Conservation (phyloP, 1,284 basidiomycete genomes). For the Cutaneotrichosporon sp. region DNA sequence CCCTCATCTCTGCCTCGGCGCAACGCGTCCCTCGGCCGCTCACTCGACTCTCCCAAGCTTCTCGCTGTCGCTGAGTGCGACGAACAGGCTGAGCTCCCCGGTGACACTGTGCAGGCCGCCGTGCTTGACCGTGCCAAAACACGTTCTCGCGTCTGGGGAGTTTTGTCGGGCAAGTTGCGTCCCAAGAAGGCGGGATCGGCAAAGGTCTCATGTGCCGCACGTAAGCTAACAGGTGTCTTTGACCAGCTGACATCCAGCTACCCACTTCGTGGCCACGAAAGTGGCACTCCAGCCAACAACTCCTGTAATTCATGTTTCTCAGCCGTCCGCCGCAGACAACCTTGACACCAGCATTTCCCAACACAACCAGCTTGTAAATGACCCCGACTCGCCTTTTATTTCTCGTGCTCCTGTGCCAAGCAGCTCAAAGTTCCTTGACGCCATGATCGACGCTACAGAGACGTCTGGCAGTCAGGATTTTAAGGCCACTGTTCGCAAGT, state of each 20-base stretch:
- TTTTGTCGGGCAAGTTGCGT: conserved; percentile 20
- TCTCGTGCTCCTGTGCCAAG: neutral
- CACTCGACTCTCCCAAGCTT: conserved; percentile 5
- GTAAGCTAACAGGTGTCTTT: no score
- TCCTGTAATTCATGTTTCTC: no score
- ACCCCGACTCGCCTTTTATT: neutral
- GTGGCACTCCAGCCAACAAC: no score
- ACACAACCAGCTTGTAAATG: neutral
- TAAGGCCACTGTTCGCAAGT: neutral
- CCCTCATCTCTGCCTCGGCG: neutral
- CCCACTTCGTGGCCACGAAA: no score
- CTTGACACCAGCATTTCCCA: no score
- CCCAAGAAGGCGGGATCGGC: no score
- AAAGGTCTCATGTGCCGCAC: no score
- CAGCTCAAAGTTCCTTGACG: neutral
- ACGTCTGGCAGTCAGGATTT: no score
- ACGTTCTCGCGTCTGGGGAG: conserved; percentile 36
- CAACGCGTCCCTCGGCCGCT: conserved; percentile 16
- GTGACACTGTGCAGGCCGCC: neutral
- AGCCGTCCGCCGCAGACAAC: no score
- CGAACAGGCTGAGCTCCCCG: conserved; percentile 1
- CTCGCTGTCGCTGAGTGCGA: neutral
- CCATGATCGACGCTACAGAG: neutral
- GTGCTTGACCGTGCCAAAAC: conserved; percentile 33
- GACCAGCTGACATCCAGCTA: no score